Conservation (phyloP, 176 grass and related monocot genomes). For the Zoysia pacifica region DNA sequence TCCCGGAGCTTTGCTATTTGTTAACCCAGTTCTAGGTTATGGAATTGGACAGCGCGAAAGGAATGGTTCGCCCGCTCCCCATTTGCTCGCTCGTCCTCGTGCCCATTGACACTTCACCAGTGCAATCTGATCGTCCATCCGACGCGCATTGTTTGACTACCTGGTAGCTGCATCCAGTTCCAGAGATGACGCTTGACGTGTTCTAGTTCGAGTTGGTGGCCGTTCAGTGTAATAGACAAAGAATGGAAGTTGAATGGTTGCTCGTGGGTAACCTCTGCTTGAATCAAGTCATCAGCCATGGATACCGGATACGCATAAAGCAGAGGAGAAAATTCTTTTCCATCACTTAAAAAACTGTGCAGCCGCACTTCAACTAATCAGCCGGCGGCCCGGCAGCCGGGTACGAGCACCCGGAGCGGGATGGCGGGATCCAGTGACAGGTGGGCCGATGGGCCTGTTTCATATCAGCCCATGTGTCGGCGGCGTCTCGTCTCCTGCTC, state of each 20-base stretch:
- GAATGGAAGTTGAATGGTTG: neutral
- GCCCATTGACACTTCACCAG: neutral
- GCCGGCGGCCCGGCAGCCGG: too few relatives aligned
- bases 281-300: too few relatives aligned
- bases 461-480: too few relatives aligned
- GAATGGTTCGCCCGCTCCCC: neutral
- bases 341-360: too few relatives aligned
- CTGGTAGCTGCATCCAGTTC: neutral
- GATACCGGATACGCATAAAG: too few relatives aligned
- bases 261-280: neutral
- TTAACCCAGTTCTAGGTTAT: neutral
- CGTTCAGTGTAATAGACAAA: neutral
- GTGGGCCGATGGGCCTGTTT: too few relatives aligned
- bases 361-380: too few relatives aligned
- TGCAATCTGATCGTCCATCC: neutral
- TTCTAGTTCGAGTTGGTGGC: constrained; percentile 12
- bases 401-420: too few relatives aligned
- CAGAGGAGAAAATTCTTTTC: too few relatives aligned
- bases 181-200: neutral
- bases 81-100: neutral
- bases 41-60: constrained; percentile 27
- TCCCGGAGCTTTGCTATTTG: neutral
- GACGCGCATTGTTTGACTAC: neutral
- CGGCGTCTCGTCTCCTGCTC: too few relatives aligned
- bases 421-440: too few relatives aligned